phyloP scores from a whole-genome alignment of 1,139 yeast species.

The Saccharomyces hybrid region DNA sequence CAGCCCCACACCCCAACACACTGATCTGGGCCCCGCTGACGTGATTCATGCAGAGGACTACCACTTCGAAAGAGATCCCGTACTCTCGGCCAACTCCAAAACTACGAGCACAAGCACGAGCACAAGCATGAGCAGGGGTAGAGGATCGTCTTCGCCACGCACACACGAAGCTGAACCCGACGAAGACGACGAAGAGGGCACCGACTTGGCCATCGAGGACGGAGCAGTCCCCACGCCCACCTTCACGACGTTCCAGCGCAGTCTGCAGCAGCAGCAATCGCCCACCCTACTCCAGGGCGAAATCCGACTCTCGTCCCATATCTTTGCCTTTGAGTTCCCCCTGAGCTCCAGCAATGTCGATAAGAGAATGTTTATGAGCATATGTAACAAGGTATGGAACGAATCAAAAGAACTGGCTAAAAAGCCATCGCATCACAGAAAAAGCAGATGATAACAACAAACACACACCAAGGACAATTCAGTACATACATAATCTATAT shows the following conservation, averaged over 20 bases:
- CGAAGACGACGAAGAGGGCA: slow-evolving; percentile 8
- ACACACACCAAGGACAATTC: slow-evolving; percentile 1
- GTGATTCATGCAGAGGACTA: not conserved
- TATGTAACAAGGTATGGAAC: slow-evolving; percentile 33
- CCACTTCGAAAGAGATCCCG: not conserved
- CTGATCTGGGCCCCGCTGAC: not conserved
- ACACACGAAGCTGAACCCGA: not conserved
- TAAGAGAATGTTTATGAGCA: slow-evolving; percentile 31
- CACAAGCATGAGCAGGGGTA: not conserved
- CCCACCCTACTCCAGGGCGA: slow-evolving; percentile 18
- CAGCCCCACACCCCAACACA: not conserved
- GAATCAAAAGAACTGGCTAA: slow-evolving; percentile 18
- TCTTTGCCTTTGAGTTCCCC: slow-evolving; percentile 27
- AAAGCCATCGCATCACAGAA: not conserved
- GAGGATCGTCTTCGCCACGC: not conserved
- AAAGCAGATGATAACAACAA: not conserved
- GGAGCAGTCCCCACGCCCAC: slow-evolving; percentile 8
- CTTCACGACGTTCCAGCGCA: slow-evolving; percentile 5
- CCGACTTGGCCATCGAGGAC: slow-evolving; percentile 7
- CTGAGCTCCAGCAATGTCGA: slow-evolving; percentile 16
- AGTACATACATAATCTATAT: not conserved
- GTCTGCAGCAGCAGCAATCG: slow-evolving; percentile 4
- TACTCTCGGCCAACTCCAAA: not conserved
- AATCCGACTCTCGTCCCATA: slow-evolving; percentile 19
- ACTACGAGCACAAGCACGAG: not conserved